Percentiles rank a stretch among this genome's conserved stretches.
These are phyloP conservation scores for Haplosporangium sp. DNA, from an alignment of 371 early-diverging fungal genomes.

Conservation along the genomic window DNA sequence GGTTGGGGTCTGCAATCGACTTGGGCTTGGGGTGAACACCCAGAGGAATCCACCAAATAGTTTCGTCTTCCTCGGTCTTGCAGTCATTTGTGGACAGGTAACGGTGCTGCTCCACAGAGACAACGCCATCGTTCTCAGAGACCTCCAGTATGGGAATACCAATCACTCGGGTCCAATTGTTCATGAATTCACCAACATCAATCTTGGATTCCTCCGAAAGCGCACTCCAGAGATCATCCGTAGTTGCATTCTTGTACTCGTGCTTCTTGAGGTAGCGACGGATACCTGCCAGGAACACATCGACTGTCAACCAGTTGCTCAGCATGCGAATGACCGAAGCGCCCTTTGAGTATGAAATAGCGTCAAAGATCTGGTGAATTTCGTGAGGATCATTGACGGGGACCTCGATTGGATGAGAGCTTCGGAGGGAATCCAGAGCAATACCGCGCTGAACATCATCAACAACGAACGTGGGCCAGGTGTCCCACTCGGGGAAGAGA, in stretches of 20 bases:
- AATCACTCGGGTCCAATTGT: slow-evolving; percentile 84
- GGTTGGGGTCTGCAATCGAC: slow-evolving; percentile 39
- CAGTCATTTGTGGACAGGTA: slow-evolving; percentile 81
- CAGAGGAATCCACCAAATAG: slow-evolving; percentile 85
- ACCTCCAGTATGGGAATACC: slow-evolving; percentile 87
- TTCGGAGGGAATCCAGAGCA: slow-evolving; percentile 79
- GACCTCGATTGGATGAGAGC: slow-evolving; percentile 93
- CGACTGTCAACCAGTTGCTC: slow-evolving; percentile 78
- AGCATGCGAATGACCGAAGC: slow-evolving; percentile 95
- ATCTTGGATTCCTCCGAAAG: slow-evolving; percentile 75
- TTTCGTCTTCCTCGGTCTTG: slow-evolving; percentile 71
- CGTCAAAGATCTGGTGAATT: slow-evolving; percentile 87
- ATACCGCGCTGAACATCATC: slow-evolving; percentile 80
- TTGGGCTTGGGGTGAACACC: slow-evolving; percentile 48
- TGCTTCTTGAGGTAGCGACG: slow-evolving; percentile 83
- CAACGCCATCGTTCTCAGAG: slow-evolving; percentile 57
- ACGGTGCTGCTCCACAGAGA: slow-evolving; percentile 73
- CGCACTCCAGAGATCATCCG: slow-evolving; percentile 88
- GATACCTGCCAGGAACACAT: slow-evolving; percentile 83
- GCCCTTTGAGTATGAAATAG: slow-evolving; percentile 93
- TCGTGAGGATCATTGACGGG: slow-evolving; percentile 81
- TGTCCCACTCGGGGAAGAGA: slow-evolving; percentile 82
- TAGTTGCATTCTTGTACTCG: slow-evolving; percentile 85
- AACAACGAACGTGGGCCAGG: slow-evolving; percentile 78
- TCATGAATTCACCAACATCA: slow-evolving; percentile 86